phyloP scores from a whole-genome alignment of 2,329 filamentous ascomycete genomes.

The Aspergillus calidoustus region DNA sequence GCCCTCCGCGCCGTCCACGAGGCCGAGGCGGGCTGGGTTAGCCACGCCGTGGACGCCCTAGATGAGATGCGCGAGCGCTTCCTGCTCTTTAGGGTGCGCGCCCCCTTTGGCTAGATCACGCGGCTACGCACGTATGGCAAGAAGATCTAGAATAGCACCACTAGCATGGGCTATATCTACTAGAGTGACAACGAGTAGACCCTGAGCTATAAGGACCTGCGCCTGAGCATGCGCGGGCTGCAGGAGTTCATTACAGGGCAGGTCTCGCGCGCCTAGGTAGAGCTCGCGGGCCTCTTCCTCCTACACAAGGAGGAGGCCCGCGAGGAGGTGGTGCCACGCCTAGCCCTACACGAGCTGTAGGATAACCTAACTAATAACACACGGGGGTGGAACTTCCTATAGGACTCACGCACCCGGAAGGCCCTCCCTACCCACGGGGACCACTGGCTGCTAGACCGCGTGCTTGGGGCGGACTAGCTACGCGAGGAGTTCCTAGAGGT shows the following conservation, averaged over 20 bases:
- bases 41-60: background rate
- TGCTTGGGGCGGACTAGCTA: too few relatives aligned
- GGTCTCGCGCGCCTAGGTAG: background rate
- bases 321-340: background rate
- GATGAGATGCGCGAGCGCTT: background rate
- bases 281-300: constrained; percentile 5
- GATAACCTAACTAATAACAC: background rate
- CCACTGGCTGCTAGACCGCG: background rate
- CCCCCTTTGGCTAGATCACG: constrained; percentile 3
- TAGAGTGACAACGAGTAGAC: too few relatives aligned
- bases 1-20: background rate
- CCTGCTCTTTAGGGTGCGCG: background rate
- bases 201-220: background rate
- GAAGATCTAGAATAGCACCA: constrained; percentile 13
- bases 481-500: too few relatives aligned
- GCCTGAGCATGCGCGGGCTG: background rate
- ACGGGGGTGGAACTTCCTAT: too few relatives aligned
- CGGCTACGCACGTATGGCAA: constrained; percentile 3
- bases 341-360: background rate
- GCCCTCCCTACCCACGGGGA: background rate
- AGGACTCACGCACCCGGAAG: too few relatives aligned
- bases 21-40: background rate
- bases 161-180: too few relatives aligned
- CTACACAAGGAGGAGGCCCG: background rate
- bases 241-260: background rate